Evolutionary conservation across 805 yeast species (phyloP).

Genomic region (Priceomyces medius): DNA sequence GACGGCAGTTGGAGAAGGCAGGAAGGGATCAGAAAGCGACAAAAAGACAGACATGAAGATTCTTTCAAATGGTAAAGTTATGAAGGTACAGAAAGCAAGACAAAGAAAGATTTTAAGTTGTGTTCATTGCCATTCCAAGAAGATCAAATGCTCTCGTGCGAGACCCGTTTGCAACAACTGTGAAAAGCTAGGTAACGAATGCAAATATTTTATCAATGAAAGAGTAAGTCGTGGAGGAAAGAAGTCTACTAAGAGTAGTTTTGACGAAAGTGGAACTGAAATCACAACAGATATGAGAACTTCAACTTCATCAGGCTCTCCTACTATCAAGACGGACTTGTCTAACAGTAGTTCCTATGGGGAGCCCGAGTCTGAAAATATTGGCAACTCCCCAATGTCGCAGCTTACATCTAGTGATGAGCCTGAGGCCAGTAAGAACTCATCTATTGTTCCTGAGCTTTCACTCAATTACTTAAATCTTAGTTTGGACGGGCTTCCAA

Average conservation of each 20-base stretch:
- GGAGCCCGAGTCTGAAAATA: not conserved
- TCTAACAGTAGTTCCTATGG: not conserved
- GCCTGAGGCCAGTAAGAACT: not conserved
- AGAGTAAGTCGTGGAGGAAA: constrained; percentile 49
- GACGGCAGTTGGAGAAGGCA: not conserved
- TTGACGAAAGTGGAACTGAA: not conserved
- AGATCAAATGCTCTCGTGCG: constrained; percentile 60
- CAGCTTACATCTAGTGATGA: not conserved
- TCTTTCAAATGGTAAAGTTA: constrained; percentile 51
- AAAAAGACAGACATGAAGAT: constrained; percentile 16
- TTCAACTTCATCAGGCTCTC: not conserved
- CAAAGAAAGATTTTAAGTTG: constrained; percentile 59
- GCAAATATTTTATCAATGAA: constrained; percentile 59
- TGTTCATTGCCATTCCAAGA: constrained; percentile 58
- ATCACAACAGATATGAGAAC: not conserved
- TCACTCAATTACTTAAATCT: constrained; percentile 12
- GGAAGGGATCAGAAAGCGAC: not conserved
- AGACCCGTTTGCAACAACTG: constrained; percentile 60
- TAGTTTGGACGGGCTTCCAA: constrained; percentile 7
- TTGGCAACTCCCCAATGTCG: not conserved
- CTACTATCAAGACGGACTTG: not conserved
- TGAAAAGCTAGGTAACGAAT: constrained; percentile 43
- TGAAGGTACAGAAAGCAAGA: constrained; percentile 60
- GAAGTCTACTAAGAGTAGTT: constrained; percentile 8
- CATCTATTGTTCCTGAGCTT: constrained; percentile 9